Evolutionary conservation across 1,139 yeast species (phyloP).

Genomic region (Pichia sp.): DNA sequence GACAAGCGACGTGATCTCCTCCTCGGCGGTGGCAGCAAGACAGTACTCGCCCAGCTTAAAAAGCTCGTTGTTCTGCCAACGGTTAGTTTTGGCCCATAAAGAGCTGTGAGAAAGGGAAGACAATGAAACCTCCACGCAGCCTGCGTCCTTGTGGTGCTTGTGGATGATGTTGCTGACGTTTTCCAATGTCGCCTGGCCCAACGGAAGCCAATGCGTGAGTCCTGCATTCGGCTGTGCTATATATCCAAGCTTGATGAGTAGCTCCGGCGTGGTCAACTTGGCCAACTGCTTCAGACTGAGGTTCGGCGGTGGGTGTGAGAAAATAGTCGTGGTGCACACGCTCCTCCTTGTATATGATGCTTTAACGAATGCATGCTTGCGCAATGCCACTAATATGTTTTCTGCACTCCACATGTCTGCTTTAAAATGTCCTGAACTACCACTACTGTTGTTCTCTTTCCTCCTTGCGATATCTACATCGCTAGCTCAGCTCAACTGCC

Average conservation of each 20-base stretch:
- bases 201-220: slow-evolving; percentile 70
- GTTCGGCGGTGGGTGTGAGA: slow-evolving; percentile 22
- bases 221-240: slow-evolving; percentile 66
- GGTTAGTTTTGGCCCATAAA: slow-evolving; percentile 71
- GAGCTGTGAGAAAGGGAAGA: slow-evolving; percentile 58
- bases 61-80: slow-evolving; percentile 54
- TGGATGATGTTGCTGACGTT: slow-evolving; percentile 60
- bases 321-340: slow-evolving; percentile 19
- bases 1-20: slow-evolving; percentile 74
- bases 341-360: neutral
- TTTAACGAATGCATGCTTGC: neutral
- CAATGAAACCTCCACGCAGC: slow-evolving; percentile 65
- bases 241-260: slow-evolving; percentile 54
- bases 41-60: slow-evolving; percentile 40
- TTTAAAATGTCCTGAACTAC: neutral
- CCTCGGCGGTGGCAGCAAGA: slow-evolving; percentile 89
- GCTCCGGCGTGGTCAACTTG: slow-evolving; percentile 37
- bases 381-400: neutral
- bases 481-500: no score
- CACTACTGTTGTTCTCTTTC: no score
- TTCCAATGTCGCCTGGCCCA: slow-evolving; percentile 60
- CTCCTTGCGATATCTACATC: no score
- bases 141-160: slow-evolving; percentile 50
- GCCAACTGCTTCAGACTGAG: slow-evolving; percentile 13
- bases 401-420: neutral